Evolutionary conservation across 2,329 filamentous ascomycete genomes (phyloP).

Genomic region (Neonectria sp.): DNA sequence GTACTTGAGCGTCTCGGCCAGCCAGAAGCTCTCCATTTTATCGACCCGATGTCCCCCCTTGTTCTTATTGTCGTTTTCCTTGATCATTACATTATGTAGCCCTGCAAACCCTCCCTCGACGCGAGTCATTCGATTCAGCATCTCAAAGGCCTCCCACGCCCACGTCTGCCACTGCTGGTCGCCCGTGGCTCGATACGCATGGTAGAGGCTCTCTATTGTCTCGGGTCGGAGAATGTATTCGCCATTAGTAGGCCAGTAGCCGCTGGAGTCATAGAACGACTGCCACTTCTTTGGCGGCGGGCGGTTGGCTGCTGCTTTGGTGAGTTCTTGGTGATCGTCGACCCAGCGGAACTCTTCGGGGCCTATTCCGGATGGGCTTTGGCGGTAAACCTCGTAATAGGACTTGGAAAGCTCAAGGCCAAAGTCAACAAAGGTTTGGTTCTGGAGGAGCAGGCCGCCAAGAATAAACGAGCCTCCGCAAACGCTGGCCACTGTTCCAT

Average conservation of each 20-base stretch:
- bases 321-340: slow-evolving; percentile 31
- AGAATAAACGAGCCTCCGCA: slow-evolving; percentile 34
- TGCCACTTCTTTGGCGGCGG: slow-evolving; percentile 23
- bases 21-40: slow-evolving; percentile 44
- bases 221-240: slow-evolving; percentile 40
- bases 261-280: slow-evolving; percentile 33
- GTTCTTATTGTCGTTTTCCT: not conserved
- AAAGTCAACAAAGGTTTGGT: slow-evolving; percentile 31
- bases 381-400: slow-evolving; percentile 36
- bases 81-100: slow-evolving; percentile 30
- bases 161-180: slow-evolving; percentile 32
- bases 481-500: slow-evolving; percentile 30
- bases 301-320: slow-evolving; percentile 26
- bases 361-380: slow-evolving; percentile 34
- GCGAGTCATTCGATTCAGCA: slow-evolving; percentile 20
- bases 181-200: slow-evolving; percentile 38
- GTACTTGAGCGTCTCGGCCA: slow-evolving; percentile 42
- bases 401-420: slow-evolving; percentile 31
- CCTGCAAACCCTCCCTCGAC: slow-evolving; percentile 30
- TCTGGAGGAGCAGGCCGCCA: slow-evolving; percentile 31
- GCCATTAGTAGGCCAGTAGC: slow-evolving; percentile 26
- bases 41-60: slow-evolving; percentile 20
- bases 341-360: slow-evolving; percentile 41
- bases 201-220: slow-evolving; percentile 38
- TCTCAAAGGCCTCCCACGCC: slow-evolving; percentile 38